Base-by-base conservation (phyloP, 805 yeast genomes). In the Cyberlindnera bimundalis region DNA sequence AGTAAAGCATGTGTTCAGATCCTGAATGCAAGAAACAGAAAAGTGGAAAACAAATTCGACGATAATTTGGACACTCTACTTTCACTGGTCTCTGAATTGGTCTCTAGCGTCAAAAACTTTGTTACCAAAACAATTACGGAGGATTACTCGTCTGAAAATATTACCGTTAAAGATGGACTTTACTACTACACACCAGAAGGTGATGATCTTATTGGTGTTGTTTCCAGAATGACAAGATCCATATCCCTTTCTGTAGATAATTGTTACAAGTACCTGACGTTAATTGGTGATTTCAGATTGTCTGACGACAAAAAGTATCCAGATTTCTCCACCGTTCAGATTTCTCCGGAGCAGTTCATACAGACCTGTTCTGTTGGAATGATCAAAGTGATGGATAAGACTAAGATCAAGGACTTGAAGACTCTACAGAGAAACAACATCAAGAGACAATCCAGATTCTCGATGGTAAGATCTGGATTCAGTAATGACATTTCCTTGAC, bases 101-200 rank as follows among this genome's bases (percentile, higher is more conserved):
- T 81, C 4, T 65, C 79, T 0, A 73, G 79, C 33, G 84, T 83
- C 2, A 81, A 81, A 52, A 66, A 71, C 17, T 69, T 84, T 48
- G 84, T 83, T 3, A 70, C 76, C 4, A 72, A 70, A 42, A 75
- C 81, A 0, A 56, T 75, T 39, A 65, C 67, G 33, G 81, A 70
- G 33, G 62, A 61, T 26, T 42, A 47, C 19, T 42, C 41, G 3
- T 25, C 35, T 2, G 33, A 33, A 11, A 18, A 42, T 12, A 25
- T 45, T 10, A 40, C 36, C 3, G 42, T 50, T 7, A 46, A 51
- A 21, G 59, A 56, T 35, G 54, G 51, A 1, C 46, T 53, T 4
- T 83, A 80, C 48, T 71, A 67, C 42, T 79, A 78, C 52, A 76
- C 89, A 0, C 68, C 67, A 30, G 89, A 84, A 57, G 91, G 91